phyloP scores from a whole-genome alignment of 352 stramenopile species.

The Globisporangium okanoganense region DNA sequence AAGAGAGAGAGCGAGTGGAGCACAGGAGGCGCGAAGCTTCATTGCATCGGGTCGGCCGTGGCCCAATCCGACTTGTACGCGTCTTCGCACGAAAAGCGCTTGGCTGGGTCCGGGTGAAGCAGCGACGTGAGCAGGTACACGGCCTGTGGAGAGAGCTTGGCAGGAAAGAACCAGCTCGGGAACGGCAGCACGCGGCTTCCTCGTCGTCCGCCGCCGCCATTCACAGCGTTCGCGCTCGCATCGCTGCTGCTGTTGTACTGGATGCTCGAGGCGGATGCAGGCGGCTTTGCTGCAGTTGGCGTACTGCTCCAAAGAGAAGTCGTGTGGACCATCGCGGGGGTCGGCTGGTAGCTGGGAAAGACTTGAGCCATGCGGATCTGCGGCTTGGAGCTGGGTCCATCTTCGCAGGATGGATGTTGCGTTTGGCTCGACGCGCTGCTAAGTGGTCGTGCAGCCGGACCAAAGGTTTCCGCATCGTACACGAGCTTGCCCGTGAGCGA shows the following conservation, averaged over 20 bases:
- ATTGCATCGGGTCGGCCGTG: conserved; percentile 27
- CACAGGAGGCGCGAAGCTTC: not conserved
- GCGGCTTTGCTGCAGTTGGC: conserved; percentile 9
- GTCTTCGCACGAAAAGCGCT: conserved; percentile 78
- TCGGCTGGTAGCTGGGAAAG: conserved; percentile 11
- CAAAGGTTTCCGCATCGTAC: conserved; percentile 47
- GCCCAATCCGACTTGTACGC: conserved; percentile 77
- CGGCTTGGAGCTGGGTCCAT: conserved; percentile 1
- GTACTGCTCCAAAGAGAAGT: conserved; percentile 13
- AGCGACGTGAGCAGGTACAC: conserved; percentile 71
- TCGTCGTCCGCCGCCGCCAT: conserved; percentile 22
- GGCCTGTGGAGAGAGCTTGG: conserved; percentile 55
- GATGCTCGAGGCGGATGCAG: conserved; percentile 8
- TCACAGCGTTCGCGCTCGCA: conserved; percentile 14
- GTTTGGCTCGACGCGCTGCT: not conserved
- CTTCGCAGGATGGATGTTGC: not conserved
- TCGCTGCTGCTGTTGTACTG: conserved; percentile 7
- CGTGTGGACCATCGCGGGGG: conserved; percentile 7
- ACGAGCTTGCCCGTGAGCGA: conserved; percentile 62
- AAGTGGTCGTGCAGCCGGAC: not conserved
- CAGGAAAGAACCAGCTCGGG: conserved; percentile 83
- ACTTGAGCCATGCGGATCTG: conserved; percentile 12
- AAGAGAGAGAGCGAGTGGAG: conserved; percentile 1
- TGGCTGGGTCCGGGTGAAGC: conserved; percentile 81
- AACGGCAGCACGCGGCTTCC: conserved; percentile 54